These are phyloP conservation scores for Dendrostoma leiphaemia DNA, from an alignment of 2,329 filamentous ascomycete species.

Conservation along the genomic window DNA sequence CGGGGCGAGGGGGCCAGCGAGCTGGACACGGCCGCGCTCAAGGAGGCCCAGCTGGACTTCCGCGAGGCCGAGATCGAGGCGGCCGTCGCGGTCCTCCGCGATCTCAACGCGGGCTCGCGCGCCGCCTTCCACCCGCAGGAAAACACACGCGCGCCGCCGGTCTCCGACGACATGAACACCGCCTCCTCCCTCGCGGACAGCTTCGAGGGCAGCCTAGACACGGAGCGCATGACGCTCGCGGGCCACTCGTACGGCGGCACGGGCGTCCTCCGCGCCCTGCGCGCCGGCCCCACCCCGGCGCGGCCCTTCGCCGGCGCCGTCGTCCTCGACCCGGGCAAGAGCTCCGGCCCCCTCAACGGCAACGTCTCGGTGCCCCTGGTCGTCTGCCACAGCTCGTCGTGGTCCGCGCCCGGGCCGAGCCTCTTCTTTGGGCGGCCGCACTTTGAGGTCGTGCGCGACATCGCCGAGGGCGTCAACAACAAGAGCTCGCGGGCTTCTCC, in stretches of 20 bases:
- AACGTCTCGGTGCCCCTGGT: constrained; percentile 58
- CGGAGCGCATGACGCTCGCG: constrained; percentile 52
- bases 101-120: constrained; percentile 40
- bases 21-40: constrained; percentile 31
- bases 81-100: constrained; percentile 37
- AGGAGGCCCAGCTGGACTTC: constrained; percentile 46
- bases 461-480: constrained; percentile 42
- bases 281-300: constrained; percentile 39
- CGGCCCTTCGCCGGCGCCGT: constrained; percentile 56
- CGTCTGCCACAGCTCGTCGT: constrained; percentile 63
- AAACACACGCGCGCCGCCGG: constrained; percentile 48
- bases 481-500: too few relatives aligned
- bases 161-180: constrained; percentile 21
- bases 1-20: constrained; percentile 27
- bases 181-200: neutral
- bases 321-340: constrained; percentile 65
- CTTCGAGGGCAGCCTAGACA: constrained; percentile 55
- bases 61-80: constrained; percentile 50
- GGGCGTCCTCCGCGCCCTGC: constrained; percentile 59
- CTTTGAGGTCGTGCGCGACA: constrained; percentile 59
- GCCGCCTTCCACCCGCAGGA: constrained; percentile 27
- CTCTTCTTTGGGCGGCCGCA: constrained; percentile 63
- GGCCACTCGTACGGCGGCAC: constrained; percentile 69
- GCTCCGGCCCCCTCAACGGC: constrained; percentile 58
- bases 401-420: constrained; percentile 51